Conservation (phyloP, 2,329 filamentous ascomycete genomes). For the Fusarium sp. region DNA sequence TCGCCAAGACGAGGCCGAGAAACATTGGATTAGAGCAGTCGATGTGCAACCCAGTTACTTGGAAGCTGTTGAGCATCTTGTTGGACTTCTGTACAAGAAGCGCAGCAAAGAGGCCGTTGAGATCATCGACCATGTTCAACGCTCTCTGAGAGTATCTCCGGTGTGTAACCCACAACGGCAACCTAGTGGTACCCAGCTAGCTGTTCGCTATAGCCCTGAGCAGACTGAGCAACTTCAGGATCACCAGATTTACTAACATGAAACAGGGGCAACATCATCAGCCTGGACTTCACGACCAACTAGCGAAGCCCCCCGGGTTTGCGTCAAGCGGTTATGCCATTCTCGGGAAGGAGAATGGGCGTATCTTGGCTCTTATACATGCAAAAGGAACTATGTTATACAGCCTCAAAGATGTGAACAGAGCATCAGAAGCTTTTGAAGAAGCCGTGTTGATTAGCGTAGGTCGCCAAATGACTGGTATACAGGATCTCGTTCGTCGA, state of each 20-base stretch:
- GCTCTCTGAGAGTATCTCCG: slow-evolving; percentile 66
- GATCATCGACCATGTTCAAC: slow-evolving; percentile 87
- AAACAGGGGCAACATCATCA: slow-evolving; percentile 41
- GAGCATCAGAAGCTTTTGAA: slow-evolving; percentile 90
- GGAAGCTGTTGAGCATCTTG: slow-evolving; percentile 93
- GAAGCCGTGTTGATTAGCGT: slow-evolving; percentile 92
- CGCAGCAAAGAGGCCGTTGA: slow-evolving; percentile 86
- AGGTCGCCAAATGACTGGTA: slow-evolving; percentile 75
- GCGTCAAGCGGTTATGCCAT: slow-evolving; percentile 77
- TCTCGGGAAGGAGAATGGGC: slow-evolving; percentile 86
- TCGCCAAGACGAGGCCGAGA: slow-evolving; percentile 84
- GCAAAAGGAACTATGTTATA: slow-evolving; percentile 99
- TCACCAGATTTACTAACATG: slow-evolving; percentile 38
- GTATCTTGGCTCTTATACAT: slow-evolving; percentile 92
- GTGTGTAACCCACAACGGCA: slow-evolving; percentile 13
- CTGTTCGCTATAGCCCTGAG: slow-evolving; percentile 17
- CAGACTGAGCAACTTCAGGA: slow-evolving; percentile 6
- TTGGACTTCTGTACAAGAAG: slow-evolving; percentile 87
- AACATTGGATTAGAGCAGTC: slow-evolving; percentile 87
- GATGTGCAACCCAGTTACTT: slow-evolving; percentile 87
- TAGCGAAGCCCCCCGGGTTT: slow-evolving; percentile 42
- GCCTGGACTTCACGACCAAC: slow-evolving; percentile 29
- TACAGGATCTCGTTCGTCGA: slow-evolving; percentile 81
- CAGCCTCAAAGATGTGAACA: slow-evolving; percentile 81
- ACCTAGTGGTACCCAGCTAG: neutral